Conservation (phyloP, 129 eudicot genomes). For the Flaveria sonorensis region DNA sequence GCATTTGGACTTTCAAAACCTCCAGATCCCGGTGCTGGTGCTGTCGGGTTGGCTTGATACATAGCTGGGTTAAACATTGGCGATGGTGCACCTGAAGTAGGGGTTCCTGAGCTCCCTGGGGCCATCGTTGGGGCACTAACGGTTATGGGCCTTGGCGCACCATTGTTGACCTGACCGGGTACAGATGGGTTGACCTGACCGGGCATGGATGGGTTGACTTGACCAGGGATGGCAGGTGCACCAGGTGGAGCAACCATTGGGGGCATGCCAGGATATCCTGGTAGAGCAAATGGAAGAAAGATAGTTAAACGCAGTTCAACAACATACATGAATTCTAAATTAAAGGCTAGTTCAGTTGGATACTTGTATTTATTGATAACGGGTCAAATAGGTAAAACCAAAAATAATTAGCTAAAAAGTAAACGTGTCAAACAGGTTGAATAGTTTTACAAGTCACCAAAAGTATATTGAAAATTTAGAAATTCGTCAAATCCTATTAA, state of each 20-base stretch:
- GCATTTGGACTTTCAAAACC: constrained; percentile 45
- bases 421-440: background rate
- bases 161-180: constrained; percentile 49
- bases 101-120: constrained; percentile 51
- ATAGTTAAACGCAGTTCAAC: background rate
- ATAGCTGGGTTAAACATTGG: constrained; percentile 51
- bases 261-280: constrained; percentile 73
- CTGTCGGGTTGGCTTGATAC: constrained; percentile 52
- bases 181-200: constrained; percentile 48
- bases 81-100: constrained; percentile 58
- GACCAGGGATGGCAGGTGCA: constrained; percentile 43
- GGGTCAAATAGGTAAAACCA: background rate
- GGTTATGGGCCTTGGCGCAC: constrained; percentile 55
- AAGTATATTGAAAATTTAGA: background rate
- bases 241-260: constrained; percentile 66
- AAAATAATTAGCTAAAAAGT: background rate
- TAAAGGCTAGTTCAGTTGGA: background rate
- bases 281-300: background rate
- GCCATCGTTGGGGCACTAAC: constrained; percentile 27
- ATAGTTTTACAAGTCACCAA: constrained; percentile 6
- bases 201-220: constrained; percentile 35
- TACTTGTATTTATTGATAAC: background rate
- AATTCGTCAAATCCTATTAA: background rate
- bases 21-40: constrained; percentile 37
- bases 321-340: background rate